A percentile compares a stretch with the other conserved stretches of the same genome.
Conservation (phyloP, 345 rosid species). For the Eucalyptus decipiens region DNA sequence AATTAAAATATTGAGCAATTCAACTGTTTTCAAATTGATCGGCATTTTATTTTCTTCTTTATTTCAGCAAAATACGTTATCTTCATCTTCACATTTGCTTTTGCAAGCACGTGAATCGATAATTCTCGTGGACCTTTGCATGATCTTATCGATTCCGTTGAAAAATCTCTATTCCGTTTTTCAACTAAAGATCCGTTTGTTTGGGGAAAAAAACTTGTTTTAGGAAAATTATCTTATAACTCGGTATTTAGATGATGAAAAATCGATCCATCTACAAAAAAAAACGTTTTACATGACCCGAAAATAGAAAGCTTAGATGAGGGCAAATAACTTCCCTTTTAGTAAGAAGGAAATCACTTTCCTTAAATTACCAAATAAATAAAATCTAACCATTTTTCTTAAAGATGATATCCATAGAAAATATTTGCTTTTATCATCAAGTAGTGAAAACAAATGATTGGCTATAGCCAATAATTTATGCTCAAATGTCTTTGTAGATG, state of each 20-base stretch:
- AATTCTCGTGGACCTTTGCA: not conserved
- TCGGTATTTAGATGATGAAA: not conserved
- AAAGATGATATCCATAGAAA: not conserved
- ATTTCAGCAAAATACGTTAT: not conserved
- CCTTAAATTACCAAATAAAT: not conserved
- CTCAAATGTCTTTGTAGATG: rapidly evolving
- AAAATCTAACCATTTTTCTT: not conserved
- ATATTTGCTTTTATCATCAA: not conserved
- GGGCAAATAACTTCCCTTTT: not conserved
- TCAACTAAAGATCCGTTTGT: not conserved
- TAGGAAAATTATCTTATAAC: too few relatives aligned
- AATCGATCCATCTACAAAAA: not conserved
- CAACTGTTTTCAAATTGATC: not conserved
- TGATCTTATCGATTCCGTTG: not conserved
- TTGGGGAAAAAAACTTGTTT: not conserved
- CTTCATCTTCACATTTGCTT: not conserved
- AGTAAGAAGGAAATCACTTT: not conserved
- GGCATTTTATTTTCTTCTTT: not conserved
- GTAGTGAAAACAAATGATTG: not conserved
- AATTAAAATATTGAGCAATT: not conserved
- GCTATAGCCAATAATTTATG: not conserved
- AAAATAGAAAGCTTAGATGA: not conserved
- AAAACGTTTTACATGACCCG: too few relatives aligned
- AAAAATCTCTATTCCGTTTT: not conserved
- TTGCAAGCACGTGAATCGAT: not conserved